Percentiles rank a stretch among this genome's conserved stretches.
Conservation (phyloP, 345 rosid genomes). For the Raphanus sativus region DNA sequence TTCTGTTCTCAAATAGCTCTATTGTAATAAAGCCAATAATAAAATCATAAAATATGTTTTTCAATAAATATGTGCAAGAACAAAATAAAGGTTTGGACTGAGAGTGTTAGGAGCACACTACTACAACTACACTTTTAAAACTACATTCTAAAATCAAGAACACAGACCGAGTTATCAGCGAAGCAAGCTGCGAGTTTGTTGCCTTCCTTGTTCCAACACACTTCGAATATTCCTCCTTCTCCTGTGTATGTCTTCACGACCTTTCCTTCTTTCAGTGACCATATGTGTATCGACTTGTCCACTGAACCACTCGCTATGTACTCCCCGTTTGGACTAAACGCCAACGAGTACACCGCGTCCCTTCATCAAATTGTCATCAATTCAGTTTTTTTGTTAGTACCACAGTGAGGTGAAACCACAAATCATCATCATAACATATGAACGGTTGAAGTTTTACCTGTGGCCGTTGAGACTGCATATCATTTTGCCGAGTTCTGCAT, state of each 20-base stretch:
- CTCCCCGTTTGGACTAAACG: constrained; percentile 98
- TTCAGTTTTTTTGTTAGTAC: background rate
- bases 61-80: constrained; percentile 30
- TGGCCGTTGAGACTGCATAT: constrained; percentile 85
- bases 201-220: constrained; percentile 98
- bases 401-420: background rate
- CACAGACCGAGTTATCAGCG: constrained; percentile 81
- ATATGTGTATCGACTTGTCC: constrained; percentile 81
- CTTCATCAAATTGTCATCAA: constrained; percentile 36
- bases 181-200: constrained; percentile 95
- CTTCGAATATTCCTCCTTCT: constrained; percentile 89
- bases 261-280: constrained; percentile 94
- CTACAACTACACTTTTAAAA: constrained; percentile 9
- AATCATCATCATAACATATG: background rate
- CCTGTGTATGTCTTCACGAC: constrained; percentile 89
- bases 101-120: constrained; percentile 8
- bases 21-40: background rate
- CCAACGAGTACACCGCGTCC: constrained; percentile 92
- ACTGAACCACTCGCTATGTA: constrained; percentile 93
- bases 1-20: background rate
- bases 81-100: background rate
- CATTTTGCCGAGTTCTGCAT: constrained; percentile 89
- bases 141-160: constrained; percentile 89
- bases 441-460: constrained; percentile 47
- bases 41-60: background rate